A percentile compares a stretch with the other conserved stretches of the same genome.
phyloP scores from a whole-genome alignment of 2,329 filamentous ascomycete species.

The Pezicula rhizophila region DNA sequence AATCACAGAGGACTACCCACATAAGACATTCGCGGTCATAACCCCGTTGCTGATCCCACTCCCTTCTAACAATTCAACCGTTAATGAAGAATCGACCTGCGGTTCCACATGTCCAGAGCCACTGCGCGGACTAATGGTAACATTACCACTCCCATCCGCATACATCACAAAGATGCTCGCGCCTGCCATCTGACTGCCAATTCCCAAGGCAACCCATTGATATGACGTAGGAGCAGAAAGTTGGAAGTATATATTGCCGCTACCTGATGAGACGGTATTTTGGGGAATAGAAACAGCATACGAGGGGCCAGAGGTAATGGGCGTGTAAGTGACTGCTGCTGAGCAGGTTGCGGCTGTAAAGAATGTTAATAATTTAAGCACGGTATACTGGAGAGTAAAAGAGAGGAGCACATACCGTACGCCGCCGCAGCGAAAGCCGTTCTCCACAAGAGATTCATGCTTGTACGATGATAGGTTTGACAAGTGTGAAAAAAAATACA shows the following conservation, averaged over 20 bases:
- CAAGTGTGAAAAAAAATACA: too few species aligned
- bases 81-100: conserved; percentile 32
- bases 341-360: neutral
- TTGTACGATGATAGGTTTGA: neutral
- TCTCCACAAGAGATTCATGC: neutral
- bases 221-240: conserved; percentile 46
- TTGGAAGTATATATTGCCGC: conserved; percentile 52
- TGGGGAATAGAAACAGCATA: conserved; percentile 47
- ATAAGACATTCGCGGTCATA: conserved; percentile 52
- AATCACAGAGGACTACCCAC: conserved; percentile 25
- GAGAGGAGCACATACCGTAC: neutral
- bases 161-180: conserved; percentile 57
- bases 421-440: neutral
- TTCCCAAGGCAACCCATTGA: conserved; percentile 52
- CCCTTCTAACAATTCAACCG: conserved; percentile 44
- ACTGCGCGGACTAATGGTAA: conserved; percentile 49
- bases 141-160: conserved; percentile 40
- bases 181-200: conserved; percentile 47
- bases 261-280: conserved; percentile 40
- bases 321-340: neutral
- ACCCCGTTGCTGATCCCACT: conserved; percentile 46
- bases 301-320: conserved; percentile 14
- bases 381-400: neutral
- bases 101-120: conserved; percentile 38
- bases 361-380: too few species aligned